Evolutionary conservation across 1,139 yeast species (phyloP).

Genomic region (Barnettozyma hawaiiensis): DNA sequence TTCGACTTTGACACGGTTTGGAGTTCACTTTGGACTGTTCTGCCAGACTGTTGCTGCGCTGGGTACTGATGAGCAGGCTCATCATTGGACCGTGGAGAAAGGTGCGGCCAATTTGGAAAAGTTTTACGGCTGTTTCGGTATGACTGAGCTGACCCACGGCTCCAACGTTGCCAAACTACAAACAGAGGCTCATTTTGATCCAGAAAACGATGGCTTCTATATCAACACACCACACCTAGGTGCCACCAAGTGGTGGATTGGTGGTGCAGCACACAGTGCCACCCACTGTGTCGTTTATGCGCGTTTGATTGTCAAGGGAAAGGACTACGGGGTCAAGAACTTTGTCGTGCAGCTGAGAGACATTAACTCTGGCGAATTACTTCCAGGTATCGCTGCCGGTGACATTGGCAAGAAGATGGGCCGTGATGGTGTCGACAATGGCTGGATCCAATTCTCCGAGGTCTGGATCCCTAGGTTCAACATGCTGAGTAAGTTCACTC

Average conservation of each 20-base stretch:
- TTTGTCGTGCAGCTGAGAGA: conserved; percentile 87
- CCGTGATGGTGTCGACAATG: conserved; percentile 74
- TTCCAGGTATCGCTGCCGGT: conserved; percentile 77
- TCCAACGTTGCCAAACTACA: conserved; percentile 91
- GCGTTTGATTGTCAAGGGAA: conserved; percentile 68
- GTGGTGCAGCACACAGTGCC: conserved; percentile 94
- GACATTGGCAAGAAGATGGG: conserved; percentile 96
- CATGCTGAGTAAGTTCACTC: conserved; percentile 77
- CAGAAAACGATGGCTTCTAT: conserved; percentile 55
- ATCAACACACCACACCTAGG: conserved; percentile 85
- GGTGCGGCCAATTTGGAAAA: conserved; percentile 62
- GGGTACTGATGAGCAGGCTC: conserved; percentile 53
- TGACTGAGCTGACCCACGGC: conserved; percentile 94
- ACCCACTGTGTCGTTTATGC: conserved; percentile 81
- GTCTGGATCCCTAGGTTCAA: conserved; percentile 80
- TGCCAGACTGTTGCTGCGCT: conserved; percentile 63
- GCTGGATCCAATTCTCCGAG: conserved; percentile 85
- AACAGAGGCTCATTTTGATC: conserved; percentile 79
- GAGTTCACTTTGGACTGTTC: conserved; percentile 69
- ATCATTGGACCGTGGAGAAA: conserved; percentile 74
- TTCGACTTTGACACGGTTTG: conserved; percentile 58
- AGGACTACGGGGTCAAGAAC: conserved; percentile 85
- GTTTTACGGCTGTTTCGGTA: conserved; percentile 84
- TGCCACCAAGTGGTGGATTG: conserved; percentile 98
- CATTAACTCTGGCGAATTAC: conserved; percentile 56